Base-by-base conservation (phyloP, 202 grass and related monocot genomes). In the Digitaria exilis region DNA sequence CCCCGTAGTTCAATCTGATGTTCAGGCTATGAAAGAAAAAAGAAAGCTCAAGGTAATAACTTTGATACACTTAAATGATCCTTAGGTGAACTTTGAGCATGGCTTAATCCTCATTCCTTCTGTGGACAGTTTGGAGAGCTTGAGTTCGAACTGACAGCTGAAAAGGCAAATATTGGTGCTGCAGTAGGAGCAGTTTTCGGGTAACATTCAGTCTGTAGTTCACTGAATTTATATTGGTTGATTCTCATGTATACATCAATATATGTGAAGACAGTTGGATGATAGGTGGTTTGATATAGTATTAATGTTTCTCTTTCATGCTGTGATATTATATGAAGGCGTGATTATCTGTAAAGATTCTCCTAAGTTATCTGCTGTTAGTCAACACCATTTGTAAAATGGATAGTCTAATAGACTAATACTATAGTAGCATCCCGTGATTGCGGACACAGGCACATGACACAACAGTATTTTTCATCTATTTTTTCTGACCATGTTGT, bases 81-180 rank as follows among this genome's bases (percentile, higher is more conserved):
- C 37, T 78, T 60, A 45, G 25, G 22, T 55, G 39, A 49, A 71
- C 11, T 63, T 28, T 25, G 46, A 13, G 48, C 48, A 84, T 52
- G 35, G 41, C 75, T 16, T 62, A 51, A 66, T 48, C 37, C 69
- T 65, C 5, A 21, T 77, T 17, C 49, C 69, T 18, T 63, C 45
- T 69, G 29, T 77, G 85, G 0, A 75, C 89, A 98, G 90, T 95
- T 98, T 88, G 92, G 90, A 85, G 88, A 91, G 67, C 76, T 95
- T 32, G 89, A 91, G 69, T 89, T 93, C 13, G 90, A 90, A 28
- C 81, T 98, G 85, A 95, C 90, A 34, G 35, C 87, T 52, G 73
- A 77, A 72, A 98, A 82, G 57, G 92, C 96, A 2, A 85, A 83
- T 31, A 90, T 89, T 44, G 92, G 96, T 72, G 90, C 92, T 77